These are phyloP conservation scores for Anisogramma anomala DNA, from an alignment of 2,329 filamentous ascomycete genomes.

Conservation along the genomic window DNA sequence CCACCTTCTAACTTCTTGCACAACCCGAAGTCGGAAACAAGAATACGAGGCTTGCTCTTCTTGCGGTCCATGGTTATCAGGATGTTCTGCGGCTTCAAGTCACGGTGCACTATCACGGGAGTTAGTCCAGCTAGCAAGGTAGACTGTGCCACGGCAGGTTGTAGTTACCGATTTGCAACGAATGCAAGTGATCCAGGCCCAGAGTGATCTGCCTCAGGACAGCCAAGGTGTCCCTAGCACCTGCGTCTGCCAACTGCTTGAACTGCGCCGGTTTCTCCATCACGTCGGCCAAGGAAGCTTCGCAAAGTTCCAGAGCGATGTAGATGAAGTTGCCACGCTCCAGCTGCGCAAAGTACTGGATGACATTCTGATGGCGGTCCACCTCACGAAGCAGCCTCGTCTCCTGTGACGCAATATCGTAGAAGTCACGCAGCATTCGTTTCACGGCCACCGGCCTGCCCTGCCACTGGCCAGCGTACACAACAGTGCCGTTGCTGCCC, in stretches of 20 bases:
- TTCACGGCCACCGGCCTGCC: constrained; percentile 91
- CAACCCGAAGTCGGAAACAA: constrained; percentile 95
- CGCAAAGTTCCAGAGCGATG: constrained; percentile 88
- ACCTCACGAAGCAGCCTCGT: constrained; percentile 83
- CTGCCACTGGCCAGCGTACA: constrained; percentile 90
- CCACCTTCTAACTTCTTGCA: constrained; percentile 95
- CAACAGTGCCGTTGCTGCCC: constrained; percentile 93
- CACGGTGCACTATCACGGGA: constrained; percentile 54
- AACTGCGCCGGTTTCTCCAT: constrained; percentile 63
- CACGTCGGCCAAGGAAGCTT: constrained; percentile 84
- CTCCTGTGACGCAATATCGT: constrained; percentile 89
- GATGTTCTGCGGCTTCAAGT: constrained; percentile 96
- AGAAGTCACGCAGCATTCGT: constrained; percentile 91
- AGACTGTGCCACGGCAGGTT: too few relatives aligned
- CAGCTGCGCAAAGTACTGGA: constrained; percentile 90
- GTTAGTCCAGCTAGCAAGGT: not conserved
- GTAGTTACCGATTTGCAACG: constrained; percentile 59
- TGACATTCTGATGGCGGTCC: constrained; percentile 92
- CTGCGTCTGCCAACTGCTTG: constrained; percentile 57
- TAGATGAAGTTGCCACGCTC: constrained; percentile 84
- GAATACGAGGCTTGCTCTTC: constrained; percentile 61
- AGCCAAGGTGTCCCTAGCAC: constrained; percentile 63
- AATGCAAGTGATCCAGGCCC: constrained; percentile 80
- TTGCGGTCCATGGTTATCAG: constrained; percentile 61
- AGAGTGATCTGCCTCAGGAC: constrained; percentile 82